Percentiles rank a stretch among this genome's conserved stretches.
Conservation (phyloP, 2,329 filamentous ascomycete species). For the Hypoxylon sp. region DNA sequence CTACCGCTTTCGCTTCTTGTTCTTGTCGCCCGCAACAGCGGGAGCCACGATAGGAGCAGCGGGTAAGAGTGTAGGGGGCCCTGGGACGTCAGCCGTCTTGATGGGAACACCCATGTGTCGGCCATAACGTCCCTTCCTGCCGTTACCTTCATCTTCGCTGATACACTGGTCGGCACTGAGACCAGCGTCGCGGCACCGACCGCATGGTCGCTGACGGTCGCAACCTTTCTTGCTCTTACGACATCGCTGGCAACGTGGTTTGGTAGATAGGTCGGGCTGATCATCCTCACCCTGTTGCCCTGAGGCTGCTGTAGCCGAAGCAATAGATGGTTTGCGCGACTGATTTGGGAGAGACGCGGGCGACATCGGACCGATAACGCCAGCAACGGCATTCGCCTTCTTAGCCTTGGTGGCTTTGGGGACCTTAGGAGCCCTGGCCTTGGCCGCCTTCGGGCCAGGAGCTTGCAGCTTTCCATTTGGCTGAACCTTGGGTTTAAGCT, state of each 20-base stretch:
- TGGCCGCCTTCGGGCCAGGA: slow-evolving; percentile 57
- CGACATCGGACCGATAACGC: slow-evolving; percentile 66
- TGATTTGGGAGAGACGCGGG: slow-evolving; percentile 74
- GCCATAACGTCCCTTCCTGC: slow-evolving; percentile 91
- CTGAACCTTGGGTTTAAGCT: slow-evolving; percentile 58
- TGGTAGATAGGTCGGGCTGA: slow-evolving; percentile 90
- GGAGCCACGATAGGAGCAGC: slow-evolving; percentile 60
- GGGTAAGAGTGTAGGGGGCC: slow-evolving; percentile 53
- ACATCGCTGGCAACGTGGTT: slow-evolving; percentile 97
- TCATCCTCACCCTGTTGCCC: slow-evolving; percentile 83
- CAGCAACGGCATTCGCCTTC: slow-evolving; percentile 58
- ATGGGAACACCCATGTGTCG: slow-evolving; percentile 77
- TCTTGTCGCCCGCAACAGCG: slow-evolving; percentile 64
- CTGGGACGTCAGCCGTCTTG: slow-evolving; percentile 65
- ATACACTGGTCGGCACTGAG: slow-evolving; percentile 94
- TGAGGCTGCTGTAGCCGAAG: slow-evolving; percentile 65
- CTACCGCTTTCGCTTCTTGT: slow-evolving; percentile 73
- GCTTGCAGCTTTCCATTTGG: slow-evolving; percentile 52
- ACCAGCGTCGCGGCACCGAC: slow-evolving; percentile 94
- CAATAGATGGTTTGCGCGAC: slow-evolving; percentile 80
- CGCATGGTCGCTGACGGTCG: slow-evolving; percentile 94
- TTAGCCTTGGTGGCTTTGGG: slow-evolving; percentile 64
- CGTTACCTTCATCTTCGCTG: slow-evolving; percentile 97
- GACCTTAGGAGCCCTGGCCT: slow-evolving; percentile 59
- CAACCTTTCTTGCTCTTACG: slow-evolving; percentile 99